Percentiles rank a stretch among this genome's conserved stretches.
Evolutionary conservation across 2,329 filamentous ascomycete species (phyloP).

Genomic region (Chaetomiaceae sp.): DNA sequence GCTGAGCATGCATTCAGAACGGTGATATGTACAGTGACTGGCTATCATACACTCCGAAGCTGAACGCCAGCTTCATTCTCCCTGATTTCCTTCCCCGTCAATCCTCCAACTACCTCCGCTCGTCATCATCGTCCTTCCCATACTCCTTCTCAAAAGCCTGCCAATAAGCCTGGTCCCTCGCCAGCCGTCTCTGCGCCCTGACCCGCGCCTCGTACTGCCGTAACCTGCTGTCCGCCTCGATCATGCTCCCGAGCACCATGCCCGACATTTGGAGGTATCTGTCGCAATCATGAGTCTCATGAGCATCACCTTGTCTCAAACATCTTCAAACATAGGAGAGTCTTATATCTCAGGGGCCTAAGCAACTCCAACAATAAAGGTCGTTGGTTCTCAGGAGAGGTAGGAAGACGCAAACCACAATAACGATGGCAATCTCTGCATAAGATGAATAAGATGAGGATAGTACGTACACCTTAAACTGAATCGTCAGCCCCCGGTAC

Average conservation of each 20-base stretch:
- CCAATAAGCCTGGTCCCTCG: constrained; percentile 65
- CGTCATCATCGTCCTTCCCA: constrained; percentile 41
- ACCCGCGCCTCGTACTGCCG: constrained; percentile 63
- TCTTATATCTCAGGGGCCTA: too few relatives aligned
- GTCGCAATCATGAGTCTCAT: constrained; percentile 4
- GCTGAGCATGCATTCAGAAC: not conserved
- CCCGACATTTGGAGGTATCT: constrained; percentile 82
- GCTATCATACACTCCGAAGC: not conserved
- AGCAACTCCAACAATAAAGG: not conserved
- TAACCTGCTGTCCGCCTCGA: constrained; percentile 68
- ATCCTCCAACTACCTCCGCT: not conserved
- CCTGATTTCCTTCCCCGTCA: too few relatives aligned
- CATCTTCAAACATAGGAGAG: too few relatives aligned
- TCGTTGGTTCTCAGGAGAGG: too few relatives aligned
- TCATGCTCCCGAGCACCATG: constrained; percentile 74
- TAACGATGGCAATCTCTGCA: too few relatives aligned
- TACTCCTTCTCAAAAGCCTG: constrained; percentile 60
- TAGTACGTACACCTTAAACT: constrained; percentile 67
- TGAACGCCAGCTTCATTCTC: not conserved
- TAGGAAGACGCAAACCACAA: too few relatives aligned
- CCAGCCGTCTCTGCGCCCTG: constrained; percentile 59
- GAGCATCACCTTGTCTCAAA: too few relatives aligned
- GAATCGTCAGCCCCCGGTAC: constrained; percentile 67
- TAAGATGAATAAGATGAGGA: not conserved
- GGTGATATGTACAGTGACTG: not conserved